These are phyloP conservation scores for Aureobasidium sp. DNA, from an alignment of 2,329 filamentous ascomycete species.

Conservation along the genomic window DNA sequence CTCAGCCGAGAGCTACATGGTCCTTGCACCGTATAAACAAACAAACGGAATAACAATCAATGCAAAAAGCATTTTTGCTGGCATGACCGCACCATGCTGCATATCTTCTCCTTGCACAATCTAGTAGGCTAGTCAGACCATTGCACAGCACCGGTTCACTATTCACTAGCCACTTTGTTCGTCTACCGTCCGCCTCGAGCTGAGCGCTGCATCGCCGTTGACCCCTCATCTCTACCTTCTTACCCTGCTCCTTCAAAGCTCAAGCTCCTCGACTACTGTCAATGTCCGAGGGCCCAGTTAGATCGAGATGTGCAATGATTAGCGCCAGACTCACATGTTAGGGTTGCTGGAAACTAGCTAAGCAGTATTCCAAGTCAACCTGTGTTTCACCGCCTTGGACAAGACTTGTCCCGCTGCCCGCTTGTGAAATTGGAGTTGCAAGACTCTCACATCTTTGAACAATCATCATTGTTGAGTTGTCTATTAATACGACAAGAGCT, in stretches of 20 bases:
- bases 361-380: background rate
- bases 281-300: background rate
- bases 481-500: background rate
- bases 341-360: constrained; percentile 1
- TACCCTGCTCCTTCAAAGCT: background rate
- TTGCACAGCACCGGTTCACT: constrained; percentile 1
- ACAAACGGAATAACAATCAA: background rate
- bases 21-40: background rate
- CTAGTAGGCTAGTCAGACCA: background rate
- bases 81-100: background rate
- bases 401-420: constrained; percentile 2
- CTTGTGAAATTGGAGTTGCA: constrained; percentile 6
- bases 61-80: background rate
- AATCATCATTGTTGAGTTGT: background rate
- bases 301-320: background rate
- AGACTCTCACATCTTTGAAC: background rate
- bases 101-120: constrained; percentile 9
- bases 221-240: constrained; percentile 5
- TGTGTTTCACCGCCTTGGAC: constrained; percentile 12
- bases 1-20: background rate
- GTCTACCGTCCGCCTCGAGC: background rate
- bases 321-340: constrained; percentile 1
- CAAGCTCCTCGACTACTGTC: background rate
- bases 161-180: constrained; percentile 8
- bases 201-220: constrained; percentile 4